These are phyloP conservation scores for Aspergillus brunneoviolaceus DNA, from an alignment of 2,329 filamentous ascomycete genomes.

Conservation along the genomic window DNA sequence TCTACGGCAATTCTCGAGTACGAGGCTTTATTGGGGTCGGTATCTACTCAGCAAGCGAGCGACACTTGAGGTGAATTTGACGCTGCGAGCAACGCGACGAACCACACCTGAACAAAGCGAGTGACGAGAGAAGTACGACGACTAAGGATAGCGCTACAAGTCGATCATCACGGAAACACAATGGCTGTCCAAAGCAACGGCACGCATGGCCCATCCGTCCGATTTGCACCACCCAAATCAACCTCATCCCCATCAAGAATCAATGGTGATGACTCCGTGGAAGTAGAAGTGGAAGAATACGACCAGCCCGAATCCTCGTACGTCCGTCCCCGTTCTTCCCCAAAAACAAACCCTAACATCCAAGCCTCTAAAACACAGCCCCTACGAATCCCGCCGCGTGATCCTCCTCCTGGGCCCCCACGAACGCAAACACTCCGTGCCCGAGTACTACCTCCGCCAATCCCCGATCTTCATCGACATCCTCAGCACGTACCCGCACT, in stretches of 20 bases:
- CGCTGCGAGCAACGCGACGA: too few relatives aligned
- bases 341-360: background rate
- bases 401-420: constrained; percentile 1
- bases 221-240: background rate
- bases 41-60: too few relatives aligned
- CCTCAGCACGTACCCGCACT: constrained; percentile 1
- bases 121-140: background rate
- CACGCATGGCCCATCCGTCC: background rate
- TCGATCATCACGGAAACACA: background rate
- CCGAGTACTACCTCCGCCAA: constrained; percentile 3
- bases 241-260: background rate
- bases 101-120: too few relatives aligned
- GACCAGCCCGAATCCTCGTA: constrained; percentile 5
- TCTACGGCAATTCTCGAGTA: too few relatives aligned
- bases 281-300: constrained; percentile 2
- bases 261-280: background rate
- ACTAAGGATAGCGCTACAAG: background rate
- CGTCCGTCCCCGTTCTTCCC: background rate
- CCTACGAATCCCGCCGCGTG: constrained; percentile 3
- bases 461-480: constrained; percentile 4
- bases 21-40: too few relatives aligned
- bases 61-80: too few relatives aligned
- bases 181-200: background rate
- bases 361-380: background rate
- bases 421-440: constrained; percentile 4